Evolutionary conservation across 139 green algal species (phyloP).

Genomic region (Edaphochlamys debaryana): DNA sequence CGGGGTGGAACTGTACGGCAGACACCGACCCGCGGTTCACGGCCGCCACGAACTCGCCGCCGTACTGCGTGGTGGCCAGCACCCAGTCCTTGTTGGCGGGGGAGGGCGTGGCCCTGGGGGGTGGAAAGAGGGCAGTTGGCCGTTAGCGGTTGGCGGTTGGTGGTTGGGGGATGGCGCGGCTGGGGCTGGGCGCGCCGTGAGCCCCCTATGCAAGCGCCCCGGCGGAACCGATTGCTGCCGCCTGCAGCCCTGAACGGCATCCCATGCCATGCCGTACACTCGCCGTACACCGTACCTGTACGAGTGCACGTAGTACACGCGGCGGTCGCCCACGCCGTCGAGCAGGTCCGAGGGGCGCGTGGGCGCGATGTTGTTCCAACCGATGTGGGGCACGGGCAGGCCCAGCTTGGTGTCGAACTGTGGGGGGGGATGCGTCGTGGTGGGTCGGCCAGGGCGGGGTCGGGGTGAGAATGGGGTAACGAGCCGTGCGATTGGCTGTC

Average conservation of each 20-base stretch:
- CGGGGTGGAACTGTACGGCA: slow-evolving; percentile 97
- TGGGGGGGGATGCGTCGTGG: no score
- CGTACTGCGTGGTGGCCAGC: slow-evolving; percentile 91
- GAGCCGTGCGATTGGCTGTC: no score
- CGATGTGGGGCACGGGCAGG: slow-evolving; percentile 96
- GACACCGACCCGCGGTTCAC: slow-evolving; percentile 85
- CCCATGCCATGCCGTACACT: no score
- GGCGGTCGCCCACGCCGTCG: slow-evolving; percentile 65
- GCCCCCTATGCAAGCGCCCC: background rate
- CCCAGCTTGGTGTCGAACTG: slow-evolving; percentile 82
- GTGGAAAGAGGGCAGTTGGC: no score
- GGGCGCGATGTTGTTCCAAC: slow-evolving; percentile 92
- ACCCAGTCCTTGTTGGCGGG: slow-evolving; percentile 92
- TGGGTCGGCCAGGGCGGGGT: no score
- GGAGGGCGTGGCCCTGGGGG: slow-evolving; percentile 61
- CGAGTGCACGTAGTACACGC: slow-evolving; percentile 99
- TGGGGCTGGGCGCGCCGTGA: background rate
- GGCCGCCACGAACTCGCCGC: slow-evolving; percentile 86
- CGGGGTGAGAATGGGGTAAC: no score
- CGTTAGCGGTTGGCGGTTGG: no score
- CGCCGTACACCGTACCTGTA: slow-evolving; percentile 82
- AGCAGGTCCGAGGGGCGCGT: slow-evolving; percentile 65
- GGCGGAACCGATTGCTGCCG: no score
- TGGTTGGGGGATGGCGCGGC: background rate
- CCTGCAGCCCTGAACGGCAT: no score